These are phyloP conservation scores for Chloropicon primus DNA, from an alignment of 139 green algal species.

Conservation along the genomic window DNA sequence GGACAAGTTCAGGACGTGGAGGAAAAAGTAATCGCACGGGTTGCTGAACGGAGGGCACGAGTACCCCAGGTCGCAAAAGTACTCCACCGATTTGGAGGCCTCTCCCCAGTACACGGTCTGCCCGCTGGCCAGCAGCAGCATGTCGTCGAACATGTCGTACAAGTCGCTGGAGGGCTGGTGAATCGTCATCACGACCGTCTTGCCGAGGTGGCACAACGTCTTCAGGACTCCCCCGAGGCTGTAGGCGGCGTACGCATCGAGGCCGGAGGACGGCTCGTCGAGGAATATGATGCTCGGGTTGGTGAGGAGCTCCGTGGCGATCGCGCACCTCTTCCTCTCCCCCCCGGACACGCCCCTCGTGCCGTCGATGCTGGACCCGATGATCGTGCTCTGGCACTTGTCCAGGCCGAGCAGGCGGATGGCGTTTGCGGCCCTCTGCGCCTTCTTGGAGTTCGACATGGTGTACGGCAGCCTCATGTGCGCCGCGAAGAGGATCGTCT, in stretches of 20 bases:
- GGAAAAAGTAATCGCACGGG: neutral
- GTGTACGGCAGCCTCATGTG: neutral
- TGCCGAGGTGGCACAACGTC: conserved; percentile 3
- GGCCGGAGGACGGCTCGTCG: neutral
- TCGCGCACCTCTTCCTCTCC: neutral
- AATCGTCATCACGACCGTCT: neutral
- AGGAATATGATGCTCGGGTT: neutral
- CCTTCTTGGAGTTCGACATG: neutral
- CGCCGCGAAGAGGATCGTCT: neutral
- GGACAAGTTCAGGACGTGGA: neutral
- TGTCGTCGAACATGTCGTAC: neutral
- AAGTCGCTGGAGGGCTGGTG: conserved; percentile 3
- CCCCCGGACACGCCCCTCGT: neutral
- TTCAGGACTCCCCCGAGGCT: neutral
- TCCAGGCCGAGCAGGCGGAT: neutral
- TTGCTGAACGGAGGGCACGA: neutral
- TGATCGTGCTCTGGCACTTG: neutral
- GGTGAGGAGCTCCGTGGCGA: neutral
- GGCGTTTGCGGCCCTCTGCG: neutral
- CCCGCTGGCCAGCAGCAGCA: conserved; percentile 1
- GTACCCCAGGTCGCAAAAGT: neutral
- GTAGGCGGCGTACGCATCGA: neutral
- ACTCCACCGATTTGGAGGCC: neutral
- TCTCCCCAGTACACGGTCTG: neutral
- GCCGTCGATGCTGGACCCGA: neutral